These are phyloP conservation scores for Conidiobolus incongruus DNA, from an alignment of 371 early-diverging fungal genomes.

Conservation along the genomic window DNA sequence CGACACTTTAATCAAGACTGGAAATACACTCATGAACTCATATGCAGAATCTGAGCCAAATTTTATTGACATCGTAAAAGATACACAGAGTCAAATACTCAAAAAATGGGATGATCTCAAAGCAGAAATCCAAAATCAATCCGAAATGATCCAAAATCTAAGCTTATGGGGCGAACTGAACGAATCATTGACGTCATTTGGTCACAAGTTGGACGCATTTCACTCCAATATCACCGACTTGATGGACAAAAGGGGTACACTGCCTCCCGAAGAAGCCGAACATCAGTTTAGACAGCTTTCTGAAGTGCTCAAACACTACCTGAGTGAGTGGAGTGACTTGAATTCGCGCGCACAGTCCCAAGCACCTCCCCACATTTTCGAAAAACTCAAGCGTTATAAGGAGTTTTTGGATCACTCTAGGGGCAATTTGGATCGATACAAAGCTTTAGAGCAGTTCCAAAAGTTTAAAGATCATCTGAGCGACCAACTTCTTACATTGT, in stretches of 20 bases:
- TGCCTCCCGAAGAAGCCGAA: constrained; percentile 10
- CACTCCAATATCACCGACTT: constrained; percentile 10
- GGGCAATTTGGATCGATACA: no score
- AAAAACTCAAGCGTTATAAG: no score
- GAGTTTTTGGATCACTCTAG: no score
- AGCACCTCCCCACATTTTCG: no score
- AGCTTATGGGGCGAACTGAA: constrained; percentile 3
- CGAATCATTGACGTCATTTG: constrained; percentile 9
- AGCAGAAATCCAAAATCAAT: not conserved
- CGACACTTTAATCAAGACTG: not conserved
- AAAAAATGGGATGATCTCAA: constrained; percentile 13
- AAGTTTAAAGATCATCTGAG: no score
- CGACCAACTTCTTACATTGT: no score
- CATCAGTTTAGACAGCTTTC: constrained; percentile 12
- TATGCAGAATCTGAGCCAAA: constrained; percentile 2
- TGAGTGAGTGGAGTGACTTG: no score
- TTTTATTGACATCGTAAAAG: constrained; percentile 9
- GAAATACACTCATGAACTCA: not conserved
- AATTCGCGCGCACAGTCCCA: no score
- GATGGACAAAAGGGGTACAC: not conserved
- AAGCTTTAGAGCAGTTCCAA: no score
- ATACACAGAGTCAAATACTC: constrained; percentile 11
- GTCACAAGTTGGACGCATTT: constrained; percentile 7
- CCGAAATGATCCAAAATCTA: not conserved
- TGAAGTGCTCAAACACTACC: not conserved